Base-by-base conservation (phyloP, 2,329 filamentous ascomycete species). In the Aspergillus sp. region DNA sequence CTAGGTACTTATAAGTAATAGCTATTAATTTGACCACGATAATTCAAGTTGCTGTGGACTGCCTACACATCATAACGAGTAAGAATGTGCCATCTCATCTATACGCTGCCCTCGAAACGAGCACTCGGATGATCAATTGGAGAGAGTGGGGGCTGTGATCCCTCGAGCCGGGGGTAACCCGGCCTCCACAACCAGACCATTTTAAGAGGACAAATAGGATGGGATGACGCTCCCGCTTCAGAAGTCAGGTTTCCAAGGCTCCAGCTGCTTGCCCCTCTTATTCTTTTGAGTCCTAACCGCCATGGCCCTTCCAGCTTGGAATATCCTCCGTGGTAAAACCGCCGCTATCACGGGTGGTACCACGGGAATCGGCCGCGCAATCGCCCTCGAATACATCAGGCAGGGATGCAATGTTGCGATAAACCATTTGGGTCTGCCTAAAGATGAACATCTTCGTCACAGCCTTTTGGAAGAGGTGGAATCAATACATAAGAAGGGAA, bases 301-400 rank as follows among this genome's bases (percentile, higher is more conserved):
- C 31, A 67, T 64, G 60, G 52, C 58, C 45, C 54, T 67, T 7
- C 64, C 65, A n/a, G 65, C 64, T 14, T 66, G 62, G 63, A 64
- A 63, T 27, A 53, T 95, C 65, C 85, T 96, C 56, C 70, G 77
- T 54, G 85, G 84, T 73, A 96, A 96, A 76, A 88, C 87, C 11
- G 90, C 90, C 75, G 89, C 91, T 70, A 91, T 96, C 68, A 96
- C 91, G 0, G 91, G 91, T 62, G 91, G 90, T 57, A 88, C 89
- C 3, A 96, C 91, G 1, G 91, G 91, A 54, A 96, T 96, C 66
- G 92, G 92, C 52, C 85, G 90, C 50, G 74, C 91, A 65, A 96
- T 96, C 62, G 87, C 89, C 41, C 82, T 96, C 52, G 88, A 88
- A 67, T 96, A 90, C 72, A 79, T 93, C 52, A 80, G 82, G 4